A percentile compares a stretch with the other conserved stretches of the same genome.
Evolutionary conservation across 768 basidiomycete species (phyloP).

Genomic region (Tulasnella sp.): DNA sequence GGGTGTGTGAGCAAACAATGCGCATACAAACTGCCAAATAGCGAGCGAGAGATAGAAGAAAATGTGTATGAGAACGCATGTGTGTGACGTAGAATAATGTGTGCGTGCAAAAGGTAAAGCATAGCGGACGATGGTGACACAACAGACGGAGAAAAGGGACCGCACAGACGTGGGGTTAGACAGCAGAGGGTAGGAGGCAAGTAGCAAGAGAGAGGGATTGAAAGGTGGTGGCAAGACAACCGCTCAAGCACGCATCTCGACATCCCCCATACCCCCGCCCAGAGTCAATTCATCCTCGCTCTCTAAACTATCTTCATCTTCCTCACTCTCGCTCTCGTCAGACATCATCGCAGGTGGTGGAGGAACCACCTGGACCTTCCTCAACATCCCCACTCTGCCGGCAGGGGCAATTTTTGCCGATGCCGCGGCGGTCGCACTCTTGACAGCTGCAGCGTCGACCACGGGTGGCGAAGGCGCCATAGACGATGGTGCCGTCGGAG

Average conservation of each 20-base stretch:
- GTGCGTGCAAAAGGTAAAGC: not conserved
- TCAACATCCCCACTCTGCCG: not conserved
- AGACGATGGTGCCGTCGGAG: not conserved
- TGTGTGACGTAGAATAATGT: not conserved
- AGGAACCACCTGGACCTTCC: not conserved
- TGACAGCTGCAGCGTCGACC: not conserved
- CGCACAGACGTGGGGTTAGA: not conserved
- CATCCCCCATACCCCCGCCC: not conserved
- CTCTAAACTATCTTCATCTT: slow-evolving; percentile 9
- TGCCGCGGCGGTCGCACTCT: not conserved
- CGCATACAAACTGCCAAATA: no score
- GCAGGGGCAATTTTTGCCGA: not conserved
- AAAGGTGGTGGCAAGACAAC: not conserved
- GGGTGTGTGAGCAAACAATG: no score
- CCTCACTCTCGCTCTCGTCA: not conserved
- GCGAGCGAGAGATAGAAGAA: not conserved
- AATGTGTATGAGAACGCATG: not conserved
- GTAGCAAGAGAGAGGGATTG: not conserved
- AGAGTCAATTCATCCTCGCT: slow-evolving; percentile 6
- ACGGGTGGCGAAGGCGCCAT: not conserved
- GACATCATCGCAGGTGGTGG: not conserved
- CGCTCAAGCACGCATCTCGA: not conserved
- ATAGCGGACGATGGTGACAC: not conserved
- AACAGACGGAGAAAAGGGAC: not conserved
- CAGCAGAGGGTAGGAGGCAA: not conserved